phyloP scores from a whole-genome alignment of 306 rosid species.

The Quercus robur region DNA sequence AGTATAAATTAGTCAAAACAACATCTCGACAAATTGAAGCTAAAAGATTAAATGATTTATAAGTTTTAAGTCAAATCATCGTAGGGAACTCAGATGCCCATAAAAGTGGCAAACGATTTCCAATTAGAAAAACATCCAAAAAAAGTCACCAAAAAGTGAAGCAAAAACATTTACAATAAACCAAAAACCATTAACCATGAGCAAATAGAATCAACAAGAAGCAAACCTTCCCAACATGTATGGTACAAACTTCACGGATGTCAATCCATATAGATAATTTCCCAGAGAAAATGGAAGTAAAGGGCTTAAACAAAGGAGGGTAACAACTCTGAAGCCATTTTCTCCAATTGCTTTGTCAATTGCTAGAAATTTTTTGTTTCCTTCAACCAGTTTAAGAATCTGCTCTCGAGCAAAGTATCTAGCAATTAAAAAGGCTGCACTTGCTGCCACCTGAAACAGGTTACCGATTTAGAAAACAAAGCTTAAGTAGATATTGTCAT shows the following conservation, averaged over 20 bases:
- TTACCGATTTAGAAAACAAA: conserved; percentile 15
- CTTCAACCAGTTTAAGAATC: conserved; percentile 88
- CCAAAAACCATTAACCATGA: background rate
- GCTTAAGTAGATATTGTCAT: background rate
- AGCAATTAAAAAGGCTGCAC: conserved; percentile 89
- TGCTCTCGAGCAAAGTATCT: conserved; percentile 98
- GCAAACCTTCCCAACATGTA: conserved; percentile 92
- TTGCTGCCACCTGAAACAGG: conserved; percentile 80
- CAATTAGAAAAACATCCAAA: background rate
- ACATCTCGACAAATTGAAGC: background rate
- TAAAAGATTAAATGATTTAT: background rate
- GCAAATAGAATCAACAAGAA: conserved; percentile 1
- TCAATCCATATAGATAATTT: conserved; percentile 89
- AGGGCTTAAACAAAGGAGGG: conserved; percentile 95
- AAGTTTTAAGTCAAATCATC: background rate
- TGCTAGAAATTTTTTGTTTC: conserved; percentile 92
- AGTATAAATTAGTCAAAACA: background rate
- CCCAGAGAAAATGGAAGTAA: conserved; percentile 96
- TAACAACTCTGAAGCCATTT: conserved; percentile 87
- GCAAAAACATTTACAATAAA: background rate
- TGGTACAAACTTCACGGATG: conserved; percentile 91
- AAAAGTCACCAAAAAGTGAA: background rate
- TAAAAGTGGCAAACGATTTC: background rate
- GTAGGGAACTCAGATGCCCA: background rate
- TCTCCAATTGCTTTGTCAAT: conserved; percentile 97